phyloP scores from a whole-genome alignment of 805 yeast species.

The Metschnikowia similis region DNA sequence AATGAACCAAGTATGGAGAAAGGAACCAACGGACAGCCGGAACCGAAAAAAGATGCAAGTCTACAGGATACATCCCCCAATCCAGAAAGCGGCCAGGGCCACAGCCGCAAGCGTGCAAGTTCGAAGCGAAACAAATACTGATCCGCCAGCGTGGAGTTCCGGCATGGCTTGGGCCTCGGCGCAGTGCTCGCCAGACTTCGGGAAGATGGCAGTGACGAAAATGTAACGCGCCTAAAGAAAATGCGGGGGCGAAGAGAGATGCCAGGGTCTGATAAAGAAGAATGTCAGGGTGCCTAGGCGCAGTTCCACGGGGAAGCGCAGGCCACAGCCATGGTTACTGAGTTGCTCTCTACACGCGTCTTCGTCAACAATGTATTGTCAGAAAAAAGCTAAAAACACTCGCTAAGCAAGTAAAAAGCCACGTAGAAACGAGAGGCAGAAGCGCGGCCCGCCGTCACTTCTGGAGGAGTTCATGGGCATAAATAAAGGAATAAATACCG shows the following conservation, averaged over 20 bases:
- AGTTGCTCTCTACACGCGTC: neutral
- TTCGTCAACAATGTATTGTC: neutral
- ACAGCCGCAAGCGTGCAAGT: too few relatives aligned
- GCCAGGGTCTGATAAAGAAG: neutral
- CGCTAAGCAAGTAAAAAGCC: neutral
- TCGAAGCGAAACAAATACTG: neutral
- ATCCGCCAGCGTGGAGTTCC: too few relatives aligned
- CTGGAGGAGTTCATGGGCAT: neutral
- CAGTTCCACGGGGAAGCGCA: too few relatives aligned
- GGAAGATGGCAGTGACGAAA: neutral
- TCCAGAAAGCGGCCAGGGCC: too few relatives aligned
- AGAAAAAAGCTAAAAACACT: neutral
- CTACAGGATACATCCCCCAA: neutral
- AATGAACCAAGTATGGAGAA: neutral
- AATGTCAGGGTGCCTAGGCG: neutral
- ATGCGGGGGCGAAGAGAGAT: neutral
- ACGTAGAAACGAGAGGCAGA: neutral
- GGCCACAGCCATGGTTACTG: too few relatives aligned
- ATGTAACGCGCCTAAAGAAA: neutral
- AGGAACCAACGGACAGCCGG: neutral
- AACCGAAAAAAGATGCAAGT: neutral
- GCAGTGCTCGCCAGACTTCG: neutral
- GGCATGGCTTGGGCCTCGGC: too few relatives aligned
- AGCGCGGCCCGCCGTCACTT: constrained; percentile 1
- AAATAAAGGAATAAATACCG: neutral